These are phyloP conservation scores for Fusarium poae DNA, from an alignment of 2,329 filamentous ascomycete genomes.

Conservation along the genomic window DNA sequence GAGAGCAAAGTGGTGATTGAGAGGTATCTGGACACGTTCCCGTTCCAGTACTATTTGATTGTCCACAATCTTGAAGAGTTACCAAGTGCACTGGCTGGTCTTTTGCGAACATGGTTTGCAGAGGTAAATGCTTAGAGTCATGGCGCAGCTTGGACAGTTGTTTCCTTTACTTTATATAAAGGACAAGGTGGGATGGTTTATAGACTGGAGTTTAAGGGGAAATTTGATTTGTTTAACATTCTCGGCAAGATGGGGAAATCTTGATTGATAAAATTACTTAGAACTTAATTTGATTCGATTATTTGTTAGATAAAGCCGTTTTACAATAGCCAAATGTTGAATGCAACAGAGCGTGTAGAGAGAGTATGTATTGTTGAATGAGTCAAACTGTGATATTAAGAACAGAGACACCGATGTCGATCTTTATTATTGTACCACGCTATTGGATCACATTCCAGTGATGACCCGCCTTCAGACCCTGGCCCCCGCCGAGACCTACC, in stretches of 20 bases:
- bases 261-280: conserved; percentile 7
- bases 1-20: conserved; percentile 82
- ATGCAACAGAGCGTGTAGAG: background rate
- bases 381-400: background rate
- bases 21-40: conserved; percentile 94
- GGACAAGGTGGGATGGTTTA: background rate
- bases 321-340: background rate
- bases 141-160: conserved; percentile 7
- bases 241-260: background rate
- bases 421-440: background rate
- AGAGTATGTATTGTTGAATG: background rate
- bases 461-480: background rate
- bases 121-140: conserved; percentile 65
- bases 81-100: conserved; percentile 85
- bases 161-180: conserved; percentile 4
- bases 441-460: conserved; percentile 12
- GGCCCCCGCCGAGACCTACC: no score
- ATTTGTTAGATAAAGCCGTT: background rate
- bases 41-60: conserved; percentile 96
- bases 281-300: conserved; percentile 13
- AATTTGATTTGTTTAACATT: conserved; percentile 9
- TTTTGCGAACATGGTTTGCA: conserved; percentile 96
- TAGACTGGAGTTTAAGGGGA: conserved; percentile 29
- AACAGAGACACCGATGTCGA: conserved; percentile 6
- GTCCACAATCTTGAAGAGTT: conserved; percentile 93